Base-by-base conservation (phyloP, 306 rosid genomes). In the Echinosophora koreensis region DNA sequence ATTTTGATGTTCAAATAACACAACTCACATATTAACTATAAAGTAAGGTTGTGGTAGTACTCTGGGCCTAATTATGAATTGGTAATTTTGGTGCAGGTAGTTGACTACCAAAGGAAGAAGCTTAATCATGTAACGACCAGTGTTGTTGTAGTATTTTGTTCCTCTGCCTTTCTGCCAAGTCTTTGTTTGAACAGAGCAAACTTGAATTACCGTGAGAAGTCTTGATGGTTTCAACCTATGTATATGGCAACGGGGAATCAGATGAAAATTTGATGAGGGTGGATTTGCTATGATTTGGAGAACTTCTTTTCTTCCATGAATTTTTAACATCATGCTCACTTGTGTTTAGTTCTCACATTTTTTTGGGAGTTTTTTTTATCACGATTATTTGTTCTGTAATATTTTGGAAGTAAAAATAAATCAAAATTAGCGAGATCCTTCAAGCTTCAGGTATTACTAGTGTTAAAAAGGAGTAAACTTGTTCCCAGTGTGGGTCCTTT, bases 1-100 rank as follows among this genome's bases (percentile, higher is more conserved):
- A n/a, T n/a, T n/a, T n/a, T n/a, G n/a, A n/a, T n/a, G n/a, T n/a
- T n/a, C n/a, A n/a, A n/a, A n/a, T n/a, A n/a, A n/a, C n/a, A n/a
- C n/a, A n/a, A n/a, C n/a, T n/a, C n/a, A n/a, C n/a, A n/a, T 0
- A 10, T 42, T 13, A 8, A 13, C 8, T 8, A 9, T 10, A 8
- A 42, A 39, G 2, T 39, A 9, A 0, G 44, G 44, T 39, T 42
- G 47, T 8, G 6, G 4, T 56, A 28, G 37, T 10, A 8, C 2
- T 35, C n/a, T 56, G 13, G 35, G 62, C 39, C 50, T 65, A 39
- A 52, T 65, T 65, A 10, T 65, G 73, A 57, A 13, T 37, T 35
- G 27, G 56, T 39, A 10, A 28, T 35, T 42, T 27, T 68, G 77
- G 17, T 67, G 81, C 69, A 56, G 81, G 59, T 57, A 46, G 27